These are phyloP conservation scores for Lunasporangiospora selenospora DNA, from an alignment of 192 early-diverging fungal species.

Conservation along the genomic window DNA sequence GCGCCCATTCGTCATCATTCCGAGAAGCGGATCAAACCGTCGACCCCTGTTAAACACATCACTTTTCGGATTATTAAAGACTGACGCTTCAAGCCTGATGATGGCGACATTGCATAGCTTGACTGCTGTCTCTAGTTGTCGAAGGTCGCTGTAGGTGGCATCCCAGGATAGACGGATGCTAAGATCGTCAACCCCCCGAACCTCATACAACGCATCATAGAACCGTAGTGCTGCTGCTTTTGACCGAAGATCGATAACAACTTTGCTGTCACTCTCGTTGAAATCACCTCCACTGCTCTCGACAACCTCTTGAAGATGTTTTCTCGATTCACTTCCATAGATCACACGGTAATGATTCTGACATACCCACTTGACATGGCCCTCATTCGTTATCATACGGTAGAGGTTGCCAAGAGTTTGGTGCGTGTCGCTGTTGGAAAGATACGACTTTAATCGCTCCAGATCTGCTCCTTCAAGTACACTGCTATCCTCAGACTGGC, in stretches of 20 bases:
- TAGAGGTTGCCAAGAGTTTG: conserved; percentile 15
- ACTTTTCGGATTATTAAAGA: background rate
- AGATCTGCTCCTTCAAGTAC: conserved; percentile 27
- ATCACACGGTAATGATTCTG: conserved; percentile 13
- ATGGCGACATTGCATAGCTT: background rate
- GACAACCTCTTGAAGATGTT: conserved; percentile 3
- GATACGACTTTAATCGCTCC: conserved; percentile 12
- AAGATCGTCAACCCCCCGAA: background rate
- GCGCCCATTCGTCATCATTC: conserved; percentile 4
- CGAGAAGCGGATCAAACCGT: conserved; percentile 3
- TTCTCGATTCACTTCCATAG: background rate
- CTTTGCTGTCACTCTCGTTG: background rate
- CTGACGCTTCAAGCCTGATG: background rate
- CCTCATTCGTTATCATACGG: conserved; percentile 11
- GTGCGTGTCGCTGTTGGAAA: background rate
- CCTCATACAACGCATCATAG: conserved; percentile 6
- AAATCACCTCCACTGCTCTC: background rate
- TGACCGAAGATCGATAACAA: background rate
- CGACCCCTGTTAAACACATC: conserved; percentile 1
- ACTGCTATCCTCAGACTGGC: background rate
- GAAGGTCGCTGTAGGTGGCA: background rate
- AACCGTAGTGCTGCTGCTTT: background rate
- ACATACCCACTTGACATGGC: conserved; percentile 35
- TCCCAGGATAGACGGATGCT: conserved; percentile 3
- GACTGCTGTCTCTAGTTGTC: background rate